Conservation (phyloP, 2,329 filamentous ascomycete genomes). For the Monosporascus sp. region DNA sequence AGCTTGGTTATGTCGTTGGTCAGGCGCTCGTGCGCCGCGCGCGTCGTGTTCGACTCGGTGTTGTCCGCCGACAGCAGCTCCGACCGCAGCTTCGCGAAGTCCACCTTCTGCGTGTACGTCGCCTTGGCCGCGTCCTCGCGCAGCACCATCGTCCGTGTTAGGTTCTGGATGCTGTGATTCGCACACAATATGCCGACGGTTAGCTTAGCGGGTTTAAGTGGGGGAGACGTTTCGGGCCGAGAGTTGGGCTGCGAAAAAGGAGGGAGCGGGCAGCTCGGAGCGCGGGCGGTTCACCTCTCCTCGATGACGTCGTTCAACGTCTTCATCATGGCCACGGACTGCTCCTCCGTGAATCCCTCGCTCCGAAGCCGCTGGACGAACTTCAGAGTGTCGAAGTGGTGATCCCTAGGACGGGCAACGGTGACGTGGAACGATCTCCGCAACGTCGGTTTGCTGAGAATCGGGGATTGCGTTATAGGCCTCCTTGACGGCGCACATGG, state of each 20-base stretch:
- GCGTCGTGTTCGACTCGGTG: constrained; percentile 83
- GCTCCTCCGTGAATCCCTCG: constrained; percentile 93
- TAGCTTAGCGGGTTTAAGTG: not conserved
- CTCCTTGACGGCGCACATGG: constrained; percentile 4
- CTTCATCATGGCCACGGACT: constrained; percentile 97
- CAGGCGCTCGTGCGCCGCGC: constrained; percentile 83
- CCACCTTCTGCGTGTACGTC: constrained; percentile 82
- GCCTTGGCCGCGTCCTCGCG: constrained; percentile 86
- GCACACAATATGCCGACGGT: not conserved
- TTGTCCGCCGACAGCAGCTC: constrained; percentile 90
- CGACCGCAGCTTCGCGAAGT: constrained; percentile 94
- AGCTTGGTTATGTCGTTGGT: constrained; percentile 94
- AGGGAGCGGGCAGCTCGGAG: not conserved
- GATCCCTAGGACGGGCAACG: constrained; percentile 59
- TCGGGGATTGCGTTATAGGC: constrained; percentile 7
- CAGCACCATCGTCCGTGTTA: constrained; percentile 95
- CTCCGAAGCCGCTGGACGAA: constrained; percentile 86
- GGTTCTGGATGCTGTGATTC: constrained; percentile 74
- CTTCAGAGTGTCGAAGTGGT: constrained; percentile 97
- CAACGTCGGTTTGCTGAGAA: constrained; percentile 25
- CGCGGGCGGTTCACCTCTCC: constrained; percentile 57
- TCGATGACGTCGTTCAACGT: constrained; percentile 95
- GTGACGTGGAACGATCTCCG: constrained; percentile 64
- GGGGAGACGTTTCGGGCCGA: not conserved
- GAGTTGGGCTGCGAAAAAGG: not conserved